Evolutionary conservation across 495 filamentous ascomycete species (phyloP), one percentile per base, ranked within the genome.

Genomic region (Halenospora varia): DNA sequence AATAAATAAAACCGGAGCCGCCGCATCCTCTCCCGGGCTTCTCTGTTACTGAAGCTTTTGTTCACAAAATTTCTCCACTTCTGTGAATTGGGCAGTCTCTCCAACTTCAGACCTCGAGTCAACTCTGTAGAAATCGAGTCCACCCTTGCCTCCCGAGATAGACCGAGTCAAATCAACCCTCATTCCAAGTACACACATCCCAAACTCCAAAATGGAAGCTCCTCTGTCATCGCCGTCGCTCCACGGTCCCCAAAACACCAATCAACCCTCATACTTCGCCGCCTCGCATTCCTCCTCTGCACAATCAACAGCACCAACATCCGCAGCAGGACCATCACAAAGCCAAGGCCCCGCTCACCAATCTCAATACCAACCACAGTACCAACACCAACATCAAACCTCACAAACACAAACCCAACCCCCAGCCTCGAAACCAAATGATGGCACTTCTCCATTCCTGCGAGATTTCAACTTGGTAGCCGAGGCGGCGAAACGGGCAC

Each of bases 401-500:
- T 13, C 26, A 9, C 19, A 24, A 18, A 39, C 24, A 23, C 40
- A 48, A 11, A 46, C 59, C 11, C 61, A 49, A 19, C 22, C 23
- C 23, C 58, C 57, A 48, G 23, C 3, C 10, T 13, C 40, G 1
- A 48, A 22, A 19, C 9, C 72, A 70, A n/a, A 75, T 74, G 8
- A 78, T 73, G 24, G 76, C 73, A 29, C 89, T 69, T 69, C 83
- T 70, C 49, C 80, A 65, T 91, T 87, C 68, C 73, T 92, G 50
- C 81, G 84, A 57, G 88, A 96, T 70, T 89, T 90, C 68, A 92
- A 79, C 51, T 79, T 97, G 20, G 82, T 97, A 13, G 92, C 92
- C n/a, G 93, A 97, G 73, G 93, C 93, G 2, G 93, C 90, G 50
- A 96, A 96, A 68, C 81, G 93, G 44, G 93, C 93, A 8, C 90